phyloP scores from a whole-genome alignment of 2,329 filamentous ascomycete species.

The Alternaria incomplexa region DNA sequence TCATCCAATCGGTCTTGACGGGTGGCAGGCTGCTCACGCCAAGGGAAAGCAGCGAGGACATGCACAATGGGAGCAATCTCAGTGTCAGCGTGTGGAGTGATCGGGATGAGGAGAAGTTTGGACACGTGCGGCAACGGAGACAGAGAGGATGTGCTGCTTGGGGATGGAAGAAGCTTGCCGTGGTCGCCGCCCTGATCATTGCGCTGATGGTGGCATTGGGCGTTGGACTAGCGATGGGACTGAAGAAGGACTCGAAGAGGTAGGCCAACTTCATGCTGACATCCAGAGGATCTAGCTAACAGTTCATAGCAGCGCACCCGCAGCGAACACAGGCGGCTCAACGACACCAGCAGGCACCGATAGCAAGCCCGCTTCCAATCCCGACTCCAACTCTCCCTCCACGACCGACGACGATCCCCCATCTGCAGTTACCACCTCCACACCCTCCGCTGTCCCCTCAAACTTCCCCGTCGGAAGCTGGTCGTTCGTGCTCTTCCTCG shows the following conservation, averaged over 20 bases:
- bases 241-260: conserved; percentile 44
- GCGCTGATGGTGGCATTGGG: conserved; percentile 47
- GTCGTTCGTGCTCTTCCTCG: conserved; percentile 64
- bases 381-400: conserved; percentile 5
- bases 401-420: conserved; percentile 14
- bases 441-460: conserved; percentile 25
- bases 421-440: conserved; percentile 21
- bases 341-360: neutral
- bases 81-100: conserved; percentile 48
- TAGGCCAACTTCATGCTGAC: conserved; percentile 13
- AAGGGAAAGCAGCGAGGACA: conserved; percentile 37
- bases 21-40: conserved; percentile 35
- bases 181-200: conserved; percentile 44
- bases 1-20: conserved; percentile 25
- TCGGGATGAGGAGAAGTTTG: conserved; percentile 41
- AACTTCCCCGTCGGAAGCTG: conserved; percentile 69
- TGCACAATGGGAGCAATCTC: conserved; percentile 36
- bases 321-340: neutral
- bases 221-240: conserved; percentile 49
- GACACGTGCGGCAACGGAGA: conserved; percentile 30
- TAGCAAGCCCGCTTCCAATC: neutral
- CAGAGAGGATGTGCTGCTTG: conserved; percentile 34
- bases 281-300: too few relatives aligned
- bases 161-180: conserved; percentile 48
- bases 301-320: neutral